These are phyloP conservation scores for Sphaerulina populicola DNA, from an alignment of 2,329 filamentous ascomycete genomes.

Conservation along the genomic window DNA sequence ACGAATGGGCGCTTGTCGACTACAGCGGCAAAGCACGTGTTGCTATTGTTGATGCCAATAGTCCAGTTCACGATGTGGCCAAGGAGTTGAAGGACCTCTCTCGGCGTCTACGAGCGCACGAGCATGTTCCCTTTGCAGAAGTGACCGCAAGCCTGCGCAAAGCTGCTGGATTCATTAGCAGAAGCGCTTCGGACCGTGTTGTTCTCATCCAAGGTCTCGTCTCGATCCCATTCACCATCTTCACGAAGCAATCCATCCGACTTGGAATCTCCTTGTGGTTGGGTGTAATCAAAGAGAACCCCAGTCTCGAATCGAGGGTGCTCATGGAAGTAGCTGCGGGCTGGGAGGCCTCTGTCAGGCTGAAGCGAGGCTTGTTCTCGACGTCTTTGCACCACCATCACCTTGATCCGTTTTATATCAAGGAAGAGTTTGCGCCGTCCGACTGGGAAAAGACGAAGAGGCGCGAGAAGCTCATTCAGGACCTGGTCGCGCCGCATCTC, in stretches of 20 bases:
- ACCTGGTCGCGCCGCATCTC: constrained; percentile 77
- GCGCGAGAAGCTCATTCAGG: constrained; percentile 69
- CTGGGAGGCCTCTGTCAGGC: constrained; percentile 78
- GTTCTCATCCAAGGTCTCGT: constrained; percentile 81
- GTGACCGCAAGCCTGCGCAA: constrained; percentile 73
- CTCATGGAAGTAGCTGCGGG: constrained; percentile 79
- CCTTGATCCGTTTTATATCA: constrained; percentile 80
- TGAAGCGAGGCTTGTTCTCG: constrained; percentile 73
- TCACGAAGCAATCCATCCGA: constrained; percentile 92
- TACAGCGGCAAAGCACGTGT: constrained; percentile 21
- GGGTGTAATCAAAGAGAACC: constrained; percentile 93
- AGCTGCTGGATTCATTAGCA: constrained; percentile 78
- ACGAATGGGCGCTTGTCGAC: constrained; percentile 29
- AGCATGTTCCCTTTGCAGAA: constrained; percentile 62
- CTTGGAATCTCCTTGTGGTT: constrained; percentile 93
- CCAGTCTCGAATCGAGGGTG: constrained; percentile 75
- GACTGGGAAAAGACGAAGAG: constrained; percentile 67
- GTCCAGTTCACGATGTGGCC: constrained; percentile 40
- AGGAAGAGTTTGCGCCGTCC: constrained; percentile 86
- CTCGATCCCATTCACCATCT: constrained; percentile 82
- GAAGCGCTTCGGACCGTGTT: constrained; percentile 64
- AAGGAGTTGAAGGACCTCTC: constrained; percentile 64
- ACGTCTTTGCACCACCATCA: constrained; percentile 62
- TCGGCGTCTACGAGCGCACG: constrained; percentile 58
- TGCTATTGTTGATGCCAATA: constrained; percentile 10